A percentile compares a stretch with the other conserved stretches of the same genome.
phyloP scores from a whole-genome alignment of 169 alveolate genomes.

The Amoebophrya sp. region DNA sequence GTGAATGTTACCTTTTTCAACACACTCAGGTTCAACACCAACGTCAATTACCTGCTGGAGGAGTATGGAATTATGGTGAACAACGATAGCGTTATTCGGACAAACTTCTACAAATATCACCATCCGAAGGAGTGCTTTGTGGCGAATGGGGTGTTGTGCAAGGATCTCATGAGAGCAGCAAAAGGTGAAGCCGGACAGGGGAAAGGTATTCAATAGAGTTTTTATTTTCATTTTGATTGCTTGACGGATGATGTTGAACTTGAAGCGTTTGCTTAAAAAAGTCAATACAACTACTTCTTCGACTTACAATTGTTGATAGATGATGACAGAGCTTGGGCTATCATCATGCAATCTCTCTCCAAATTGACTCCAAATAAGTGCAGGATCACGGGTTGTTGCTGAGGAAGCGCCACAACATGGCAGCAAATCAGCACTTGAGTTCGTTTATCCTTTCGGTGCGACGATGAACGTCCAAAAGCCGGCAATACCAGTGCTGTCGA shows the following conservation, averaged over 20 bases:
- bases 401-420: background rate
- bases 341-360: background rate
- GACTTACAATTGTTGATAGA: background rate
- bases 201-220: too few relatives aligned
- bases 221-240: too few relatives aligned
- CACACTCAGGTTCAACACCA: background rate
- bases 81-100: background rate
- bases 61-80: background rate
- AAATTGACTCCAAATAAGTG: background rate
- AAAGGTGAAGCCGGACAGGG: too few relatives aligned
- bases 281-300: background rate
- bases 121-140: background rate
- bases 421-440: background rate
- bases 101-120: background rate
- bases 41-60: slow-evolving; percentile 8
- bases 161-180: background rate
- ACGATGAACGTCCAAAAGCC: slow-evolving; percentile 11
- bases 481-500: background rate
- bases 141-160: background rate
- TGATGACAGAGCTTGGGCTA: background rate
- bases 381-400: background rate
- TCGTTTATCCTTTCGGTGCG: slow-evolving; percentile 17
- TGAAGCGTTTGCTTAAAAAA: too few relatives aligned
- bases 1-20: too few relatives aligned
- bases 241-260: too few relatives aligned